These are phyloP conservation scores for Beauveria asiatica DNA, from an alignment of 2,329 filamentous ascomycete genomes.

Conservation along the genomic window DNA sequence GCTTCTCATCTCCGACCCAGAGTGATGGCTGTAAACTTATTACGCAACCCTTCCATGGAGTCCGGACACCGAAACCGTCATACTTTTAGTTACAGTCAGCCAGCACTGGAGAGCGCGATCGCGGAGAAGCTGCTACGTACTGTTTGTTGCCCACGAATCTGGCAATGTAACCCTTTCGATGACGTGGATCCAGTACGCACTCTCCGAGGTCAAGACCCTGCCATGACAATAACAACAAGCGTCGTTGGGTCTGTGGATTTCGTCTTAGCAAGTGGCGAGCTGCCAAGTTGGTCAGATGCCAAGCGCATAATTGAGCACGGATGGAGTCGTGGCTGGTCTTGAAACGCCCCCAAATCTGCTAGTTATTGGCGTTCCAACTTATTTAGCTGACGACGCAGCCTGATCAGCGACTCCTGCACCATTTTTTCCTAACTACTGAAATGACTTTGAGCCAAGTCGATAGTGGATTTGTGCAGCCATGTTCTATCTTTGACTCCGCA, in stretches of 20 bases:
- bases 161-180: background rate
- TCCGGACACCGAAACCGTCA: background rate
- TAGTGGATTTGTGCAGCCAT: background rate
- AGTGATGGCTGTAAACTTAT: background rate
- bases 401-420: background rate
- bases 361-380: background rate
- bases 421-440: background rate
- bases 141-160: background rate
- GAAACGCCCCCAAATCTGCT: slow-evolving; percentile 7
- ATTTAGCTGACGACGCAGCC: background rate
- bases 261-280: background rate
- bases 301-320: background rate
- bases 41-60: background rate
- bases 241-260: background rate
- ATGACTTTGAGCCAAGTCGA: background rate
- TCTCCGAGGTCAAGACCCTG: background rate
- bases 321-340: background rate
- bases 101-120: background rate
- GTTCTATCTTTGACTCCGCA: background rate
- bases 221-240: background rate
- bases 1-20: background rate
- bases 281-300: background rate
- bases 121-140: background rate
- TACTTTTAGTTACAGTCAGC: no score
- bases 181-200: background rate